Base-by-base conservation (phyloP, 2,329 filamentous ascomycete species). In the Pseudogymnoascus sp. region DNA sequence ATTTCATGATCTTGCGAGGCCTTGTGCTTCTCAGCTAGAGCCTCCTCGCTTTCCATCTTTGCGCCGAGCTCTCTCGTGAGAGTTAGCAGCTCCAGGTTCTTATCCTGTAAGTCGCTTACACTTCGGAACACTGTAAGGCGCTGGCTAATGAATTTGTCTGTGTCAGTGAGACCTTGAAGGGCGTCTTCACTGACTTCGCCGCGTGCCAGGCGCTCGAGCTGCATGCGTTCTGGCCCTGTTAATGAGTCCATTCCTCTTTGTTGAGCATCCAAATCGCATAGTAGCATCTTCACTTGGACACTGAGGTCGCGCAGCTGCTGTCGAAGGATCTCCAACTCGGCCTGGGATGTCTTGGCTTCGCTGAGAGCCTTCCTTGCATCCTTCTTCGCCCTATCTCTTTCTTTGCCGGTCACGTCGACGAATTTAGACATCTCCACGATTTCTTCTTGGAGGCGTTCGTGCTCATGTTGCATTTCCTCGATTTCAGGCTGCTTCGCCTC, bases 71-170 rank as follows among this genome's bases (percentile, higher is more conserved):
- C 86, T 39, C 93, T 86, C 4, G 92, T 90, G 68, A 96, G 86
- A 59, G 88, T 86, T 23, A 97, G 80, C 19, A 97, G 82, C 66
- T 94, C 89, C 64, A 89, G 82, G 67, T 99, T 97, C 79, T 96
- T 92, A 64, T 89, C 83, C 71, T 97, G 92, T 8, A 99, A 79
- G 62, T 96, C 90, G 63, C 84, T 81, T 39, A 97, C 85, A 67
- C 92, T 87, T 69, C 90, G 91, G 83, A 96, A 99, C 0, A 92
- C 85, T 7, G 92, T 89, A n/a, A 97, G 80, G 65, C 92, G 88
- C 70, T 94, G 85, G 28, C 89, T 94, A 69, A 99, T 96, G 74
- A 96, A 88, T 62, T 87, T 87, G 69, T 93, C 91, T 0, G 92
- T 96, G 66, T 92, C 89, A 4, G 89, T 92, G 72, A 92, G 82